Evolutionary conservation across 176 grass and related monocot species (phyloP).

Genomic region (Dendrocalamus sinicus): DNA sequence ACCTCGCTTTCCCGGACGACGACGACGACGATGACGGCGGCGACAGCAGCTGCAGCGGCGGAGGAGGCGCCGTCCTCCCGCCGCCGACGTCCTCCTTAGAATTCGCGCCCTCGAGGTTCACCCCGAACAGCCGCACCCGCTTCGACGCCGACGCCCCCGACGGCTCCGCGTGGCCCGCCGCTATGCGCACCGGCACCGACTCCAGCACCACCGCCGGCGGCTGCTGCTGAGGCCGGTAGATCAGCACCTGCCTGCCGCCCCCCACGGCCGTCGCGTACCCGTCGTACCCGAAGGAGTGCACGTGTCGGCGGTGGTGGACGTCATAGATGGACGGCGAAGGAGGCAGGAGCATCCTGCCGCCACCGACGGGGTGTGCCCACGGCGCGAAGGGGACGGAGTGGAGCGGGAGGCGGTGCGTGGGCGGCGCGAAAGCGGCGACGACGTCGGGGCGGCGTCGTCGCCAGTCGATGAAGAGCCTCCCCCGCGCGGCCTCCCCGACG

Average conservation of each 20-base stretch:
- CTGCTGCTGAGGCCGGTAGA: slow-evolving; percentile 48
- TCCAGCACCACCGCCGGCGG: slow-evolving; percentile 65
- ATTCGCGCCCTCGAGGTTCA: slow-evolving; percentile 76
- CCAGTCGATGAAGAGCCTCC: slow-evolving; percentile 94
- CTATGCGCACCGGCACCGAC: slow-evolving; percentile 61
- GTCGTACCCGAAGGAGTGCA: slow-evolving; percentile 27
- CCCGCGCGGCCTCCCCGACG: slow-evolving; percentile 63
- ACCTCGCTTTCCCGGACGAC: slow-evolving; percentile 69
- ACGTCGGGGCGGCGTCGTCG: slow-evolving; percentile 65
- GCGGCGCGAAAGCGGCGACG: slow-evolving; percentile 15
- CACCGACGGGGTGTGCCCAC: slow-evolving; percentile 22
- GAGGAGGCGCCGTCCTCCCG: slow-evolving; percentile 35
- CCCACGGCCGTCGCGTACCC: neutral
- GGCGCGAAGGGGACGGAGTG: slow-evolving; percentile 51
- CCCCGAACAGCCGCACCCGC: slow-evolving; percentile 89
- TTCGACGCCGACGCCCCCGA: slow-evolving; percentile 56
- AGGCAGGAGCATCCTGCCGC: slow-evolving; percentile 51
- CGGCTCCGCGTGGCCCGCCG: slow-evolving; percentile 26
- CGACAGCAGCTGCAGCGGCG: slow-evolving; percentile 30
- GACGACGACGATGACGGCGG: slow-evolving; percentile 58
- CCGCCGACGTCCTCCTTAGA: slow-evolving; percentile 33
- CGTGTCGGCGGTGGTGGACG: slow-evolving; percentile 39
- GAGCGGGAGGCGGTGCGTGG: slow-evolving; percentile 41
- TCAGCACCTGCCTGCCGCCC: slow-evolving; percentile 54
- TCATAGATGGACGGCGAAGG: slow-evolving; percentile 54